phyloP scores from a whole-genome alignment of 768 basidiomycete genomes.

The Phaeotremella fagi region DNA sequence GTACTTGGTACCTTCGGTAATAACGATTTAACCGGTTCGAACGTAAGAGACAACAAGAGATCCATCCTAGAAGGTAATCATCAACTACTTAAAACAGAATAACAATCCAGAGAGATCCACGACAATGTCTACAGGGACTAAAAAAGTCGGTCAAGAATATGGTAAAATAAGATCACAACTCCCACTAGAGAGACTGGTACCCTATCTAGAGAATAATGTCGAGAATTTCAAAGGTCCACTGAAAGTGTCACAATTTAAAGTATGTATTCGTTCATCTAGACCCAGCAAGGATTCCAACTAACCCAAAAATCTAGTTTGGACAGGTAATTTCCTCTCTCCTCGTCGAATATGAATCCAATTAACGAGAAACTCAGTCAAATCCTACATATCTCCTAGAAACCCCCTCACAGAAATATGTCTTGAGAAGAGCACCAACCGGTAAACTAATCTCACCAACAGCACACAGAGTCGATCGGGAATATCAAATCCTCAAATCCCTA shows the following conservation, averaged over 20 bases:
- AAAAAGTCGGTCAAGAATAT: slow-evolving; percentile 23
- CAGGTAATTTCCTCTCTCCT: slow-evolving; percentile 57
- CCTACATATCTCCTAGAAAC: slow-evolving; percentile 93
- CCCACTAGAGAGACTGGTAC: slow-evolving; percentile 32
- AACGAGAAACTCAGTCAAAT: slow-evolving; percentile 80
- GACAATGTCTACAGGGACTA: background rate
- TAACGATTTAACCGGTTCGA: background rate
- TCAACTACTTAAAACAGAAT: background rate
- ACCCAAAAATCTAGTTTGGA: slow-evolving; percentile 60
- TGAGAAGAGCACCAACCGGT: slow-evolving; percentile 90
- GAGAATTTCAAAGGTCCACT: slow-evolving; percentile 61
- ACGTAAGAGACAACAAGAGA: background rate
- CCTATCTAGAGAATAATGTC: slow-evolving; percentile 58
- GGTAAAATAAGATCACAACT: slow-evolving; percentile 28
- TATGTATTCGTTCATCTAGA: slow-evolving; percentile 47
- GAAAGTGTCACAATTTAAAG: slow-evolving; percentile 86
- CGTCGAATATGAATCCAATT: background rate
- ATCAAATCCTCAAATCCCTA: slow-evolving; percentile 69
- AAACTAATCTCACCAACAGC: slow-evolving; percentile 82
- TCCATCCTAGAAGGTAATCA: background rate
- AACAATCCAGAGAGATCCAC: background rate
- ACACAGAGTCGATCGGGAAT: slow-evolving; percentile 94
- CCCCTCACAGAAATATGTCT: slow-evolving; percentile 65
- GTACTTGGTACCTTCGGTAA: background rate
- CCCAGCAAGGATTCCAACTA: background rate